A percentile compares a stretch with the other conserved stretches of the same genome.
Evolutionary conservation across 139 green algal genomes (phyloP).

Genomic region (Coelastrella sp.): DNA sequence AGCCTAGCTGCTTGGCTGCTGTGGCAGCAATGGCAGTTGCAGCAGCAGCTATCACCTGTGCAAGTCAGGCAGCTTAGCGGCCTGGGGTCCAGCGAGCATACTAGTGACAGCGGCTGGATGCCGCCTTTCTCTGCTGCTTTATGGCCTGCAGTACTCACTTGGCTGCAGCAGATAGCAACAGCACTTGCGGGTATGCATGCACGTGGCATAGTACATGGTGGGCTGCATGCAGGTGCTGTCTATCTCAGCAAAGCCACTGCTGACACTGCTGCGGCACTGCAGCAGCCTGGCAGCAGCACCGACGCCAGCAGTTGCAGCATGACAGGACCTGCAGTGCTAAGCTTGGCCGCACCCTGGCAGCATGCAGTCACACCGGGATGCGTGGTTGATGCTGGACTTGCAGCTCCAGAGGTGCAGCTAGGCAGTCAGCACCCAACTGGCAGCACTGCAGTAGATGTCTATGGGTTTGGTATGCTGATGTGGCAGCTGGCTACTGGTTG

Average conservation of each 20-base stretch:
- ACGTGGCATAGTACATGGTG: not conserved
- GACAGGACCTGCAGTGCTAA: not conserved
- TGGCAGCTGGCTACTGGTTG: no score
- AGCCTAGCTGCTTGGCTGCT: not conserved
- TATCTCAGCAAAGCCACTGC: no score
- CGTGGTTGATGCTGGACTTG: not conserved
- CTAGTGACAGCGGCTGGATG: not conserved
- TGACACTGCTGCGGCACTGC: no score
- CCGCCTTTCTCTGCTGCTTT: not conserved
- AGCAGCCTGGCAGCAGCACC: no score
- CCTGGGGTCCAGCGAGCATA: no score
- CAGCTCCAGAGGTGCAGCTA: no score
- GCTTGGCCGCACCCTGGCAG: constrained; percentile 4
- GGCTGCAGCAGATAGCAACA: not conserved
- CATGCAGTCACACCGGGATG: not conserved
- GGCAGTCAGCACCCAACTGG: not conserved
- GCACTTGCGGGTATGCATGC: not conserved
- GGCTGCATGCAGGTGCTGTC: not conserved
- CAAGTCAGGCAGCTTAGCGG: no score
- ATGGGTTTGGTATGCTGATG: constrained; percentile 29
- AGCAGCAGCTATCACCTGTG: no score
- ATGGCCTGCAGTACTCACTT: not conserved
- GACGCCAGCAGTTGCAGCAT: no score
- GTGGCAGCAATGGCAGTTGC: not conserved
- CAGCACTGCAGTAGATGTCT: not conserved